Conservation (phyloP, 2,329 filamentous ascomycete genomes). For the Coniochaeta ligniaria region DNA sequence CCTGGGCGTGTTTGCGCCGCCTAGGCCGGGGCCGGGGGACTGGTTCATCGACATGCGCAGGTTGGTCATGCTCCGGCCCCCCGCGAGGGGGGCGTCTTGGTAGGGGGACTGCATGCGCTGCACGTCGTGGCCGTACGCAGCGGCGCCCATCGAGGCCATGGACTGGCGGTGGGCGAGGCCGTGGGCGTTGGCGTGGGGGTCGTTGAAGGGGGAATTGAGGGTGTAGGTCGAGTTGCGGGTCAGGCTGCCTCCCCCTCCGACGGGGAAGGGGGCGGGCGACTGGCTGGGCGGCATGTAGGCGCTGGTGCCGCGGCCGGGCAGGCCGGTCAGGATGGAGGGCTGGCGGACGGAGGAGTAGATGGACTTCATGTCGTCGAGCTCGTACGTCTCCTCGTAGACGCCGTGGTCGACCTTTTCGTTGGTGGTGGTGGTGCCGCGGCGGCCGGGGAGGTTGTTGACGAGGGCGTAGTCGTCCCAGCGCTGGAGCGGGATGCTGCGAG, state of each 20-base stretch:
- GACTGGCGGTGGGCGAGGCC: constrained; percentile 59
- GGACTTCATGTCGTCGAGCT: constrained; percentile 98
- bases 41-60: constrained; percentile 31
- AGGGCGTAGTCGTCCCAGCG: constrained; percentile 95
- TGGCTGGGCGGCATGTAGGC: constrained; percentile 79
- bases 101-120: constrained; percentile 49
- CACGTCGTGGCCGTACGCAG: constrained; percentile 29
- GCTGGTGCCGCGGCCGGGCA: constrained; percentile 59
- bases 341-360: constrained; percentile 87
- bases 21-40: constrained; percentile 38
- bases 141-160: constrained; percentile 57
- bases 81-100: constrained; percentile 46
- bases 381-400: constrained; percentile 71
- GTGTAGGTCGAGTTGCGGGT: constrained; percentile 34
- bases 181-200: constrained; percentile 39
- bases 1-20: constrained; percentile 25
- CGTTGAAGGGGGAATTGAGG: constrained; percentile 36
- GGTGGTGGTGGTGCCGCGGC: constrained; percentile 62
- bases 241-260: constrained; percentile 31
- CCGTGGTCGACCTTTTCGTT: constrained; percentile 58
- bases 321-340: constrained; percentile 82
- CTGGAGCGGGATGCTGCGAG: constrained; percentile 86
- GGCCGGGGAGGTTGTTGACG: constrained; percentile 81
- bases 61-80: constrained; percentile 54
- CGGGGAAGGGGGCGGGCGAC: constrained; percentile 66